Conservation (phyloP, 768 basidiomycete species). For the Termitomyces sp. region DNA sequence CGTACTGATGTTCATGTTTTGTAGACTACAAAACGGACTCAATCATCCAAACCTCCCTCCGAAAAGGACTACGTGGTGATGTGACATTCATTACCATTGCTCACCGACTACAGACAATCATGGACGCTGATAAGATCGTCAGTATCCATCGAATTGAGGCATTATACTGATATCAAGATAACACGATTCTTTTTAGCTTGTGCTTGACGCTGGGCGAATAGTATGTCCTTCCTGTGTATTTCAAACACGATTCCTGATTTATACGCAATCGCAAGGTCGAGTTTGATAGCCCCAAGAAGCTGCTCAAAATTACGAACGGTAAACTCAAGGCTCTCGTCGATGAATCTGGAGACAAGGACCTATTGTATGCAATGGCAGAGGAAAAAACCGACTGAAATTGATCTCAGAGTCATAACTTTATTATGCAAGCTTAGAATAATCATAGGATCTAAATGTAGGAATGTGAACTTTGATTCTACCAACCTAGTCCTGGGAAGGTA, state of each 20-base stretch:
- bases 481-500: not conserved
- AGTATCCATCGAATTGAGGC: constrained; percentile 15
- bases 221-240: constrained; percentile 20
- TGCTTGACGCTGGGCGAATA: constrained; percentile 49
- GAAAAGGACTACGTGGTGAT: constrained; percentile 54
- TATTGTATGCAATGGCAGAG: constrained; percentile 38
- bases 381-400: not conserved
- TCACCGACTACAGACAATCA: constrained; percentile 63
- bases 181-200: constrained; percentile 28
- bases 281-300: constrained; percentile 42
- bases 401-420: not conserved
- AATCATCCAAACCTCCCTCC: constrained; percentile 65
- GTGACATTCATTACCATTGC: constrained; percentile 64
- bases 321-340: constrained; percentile 50
- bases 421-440: not conserved
- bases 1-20: not conserved
- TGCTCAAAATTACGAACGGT: constrained; percentile 49
- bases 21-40: constrained; percentile 60
- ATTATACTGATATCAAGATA: not conserved
- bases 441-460: not conserved
- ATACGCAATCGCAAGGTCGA: constrained; percentile 29
- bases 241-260: not conserved
- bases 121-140: constrained; percentile 57
- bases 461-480: not conserved
- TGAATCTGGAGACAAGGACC: constrained; percentile 49